Base-by-base conservation (phyloP, 2,329 filamentous ascomycete species). In the Dactylellina parvicollis region DNA sequence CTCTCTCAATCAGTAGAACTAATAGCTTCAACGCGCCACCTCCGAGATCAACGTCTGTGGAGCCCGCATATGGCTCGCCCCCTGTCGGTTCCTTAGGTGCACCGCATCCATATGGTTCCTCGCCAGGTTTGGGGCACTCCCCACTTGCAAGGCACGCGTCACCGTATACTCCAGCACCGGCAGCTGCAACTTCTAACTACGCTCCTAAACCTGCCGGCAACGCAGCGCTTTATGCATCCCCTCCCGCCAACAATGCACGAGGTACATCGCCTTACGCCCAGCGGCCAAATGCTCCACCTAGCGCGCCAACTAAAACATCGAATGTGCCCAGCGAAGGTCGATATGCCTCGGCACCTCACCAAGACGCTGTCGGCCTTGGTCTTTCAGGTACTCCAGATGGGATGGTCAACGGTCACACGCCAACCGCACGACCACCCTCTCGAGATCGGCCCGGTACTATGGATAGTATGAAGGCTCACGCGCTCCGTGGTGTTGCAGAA, bases 391-490 rank as follows among this genome's bases (percentile, higher is more conserved):
- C 26, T 18, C 55, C 59, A 2, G 47, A 61, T n/a, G 38, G 30
- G 5, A 42, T 57, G 42, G n/a, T 30, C 16, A 74, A 67, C 22
- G 62, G 61, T 2, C 49, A 74, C 16, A 7, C 28, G 9, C 9
- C 55, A 10, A 52, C 61, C 3, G 70, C 18, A n/a, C 61, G 70
- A 10, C 70, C 70, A 26, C 55, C 61, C 14, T 74, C 70, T 8
- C 49, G 70, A 49, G 70, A 74, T 18, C 44, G 70, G 1, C 70
- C 70, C 1, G 40, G 70, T 8, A 74, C 60, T 1, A 67, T 67
- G 61, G 70, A 74, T n/a, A 74, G 70, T 18, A 61, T 74, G 42
- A 61, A 67, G 50, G 70, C 40, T 8, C 70, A 67, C 20, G 70
- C 60, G 2, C 55, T 74, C 7, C 47, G 61, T 36, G 70, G 56